Evolutionary conservation across 2,329 filamentous ascomycete genomes (phyloP).

Genomic region (Botrytis pseudocinerea): DNA sequence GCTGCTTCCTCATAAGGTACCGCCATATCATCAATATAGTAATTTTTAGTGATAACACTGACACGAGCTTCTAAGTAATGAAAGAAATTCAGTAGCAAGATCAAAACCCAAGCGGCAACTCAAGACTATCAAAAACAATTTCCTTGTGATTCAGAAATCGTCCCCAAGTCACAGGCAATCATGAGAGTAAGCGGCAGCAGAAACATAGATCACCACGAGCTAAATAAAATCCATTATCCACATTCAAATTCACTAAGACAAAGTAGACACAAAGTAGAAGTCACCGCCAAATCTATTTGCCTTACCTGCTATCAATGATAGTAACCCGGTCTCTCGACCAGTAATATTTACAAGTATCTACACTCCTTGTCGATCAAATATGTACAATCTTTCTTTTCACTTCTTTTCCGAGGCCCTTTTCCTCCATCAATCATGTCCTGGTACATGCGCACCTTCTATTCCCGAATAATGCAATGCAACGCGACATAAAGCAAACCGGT

Average conservation of each 20-base stretch:
- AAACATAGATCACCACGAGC: background rate
- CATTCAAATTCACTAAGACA: background rate
- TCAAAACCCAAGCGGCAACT: background rate
- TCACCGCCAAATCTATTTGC: background rate
- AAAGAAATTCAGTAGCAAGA: background rate
- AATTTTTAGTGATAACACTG: background rate
- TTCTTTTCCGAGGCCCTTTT: background rate
- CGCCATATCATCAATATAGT: background rate
- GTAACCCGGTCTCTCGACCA: background rate
- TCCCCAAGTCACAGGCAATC: background rate
- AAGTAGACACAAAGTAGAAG: background rate
- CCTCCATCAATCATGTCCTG: background rate
- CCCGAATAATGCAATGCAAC: constrained; percentile 3
- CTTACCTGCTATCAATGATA: background rate
- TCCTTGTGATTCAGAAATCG: background rate
- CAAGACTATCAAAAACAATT: background rate
- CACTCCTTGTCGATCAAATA: background rate
- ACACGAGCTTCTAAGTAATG: background rate
- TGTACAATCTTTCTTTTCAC: background rate
- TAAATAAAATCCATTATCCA: background rate
- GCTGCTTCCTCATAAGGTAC: background rate
- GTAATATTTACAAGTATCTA: constrained; percentile 14
- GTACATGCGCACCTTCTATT: constrained; percentile 8
- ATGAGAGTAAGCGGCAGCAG: background rate
- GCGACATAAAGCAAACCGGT: constrained; percentile 9